Percentiles rank a stretch among this genome's conserved stretches.
These are phyloP conservation scores for Fusarium sp. DNA, from an alignment of 2,329 filamentous ascomycete genomes.

Conservation along the genomic window DNA sequence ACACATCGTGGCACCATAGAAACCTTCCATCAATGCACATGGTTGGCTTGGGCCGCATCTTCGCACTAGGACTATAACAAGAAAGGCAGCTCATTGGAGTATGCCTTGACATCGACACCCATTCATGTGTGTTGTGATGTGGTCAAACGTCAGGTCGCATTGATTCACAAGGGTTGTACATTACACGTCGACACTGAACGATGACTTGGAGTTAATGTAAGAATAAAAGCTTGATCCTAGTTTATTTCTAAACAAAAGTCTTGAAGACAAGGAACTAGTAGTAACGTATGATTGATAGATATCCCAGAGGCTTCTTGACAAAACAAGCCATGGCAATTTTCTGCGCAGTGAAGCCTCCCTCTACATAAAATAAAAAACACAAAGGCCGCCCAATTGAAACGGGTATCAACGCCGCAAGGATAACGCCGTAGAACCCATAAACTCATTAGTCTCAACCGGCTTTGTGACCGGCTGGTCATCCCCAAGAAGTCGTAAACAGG, in stretches of 20 bases:
- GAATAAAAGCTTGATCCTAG: not conserved
- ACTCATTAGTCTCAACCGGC: conserved; percentile 6
- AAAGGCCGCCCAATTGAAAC: conserved; percentile 6
- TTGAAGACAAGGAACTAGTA: not conserved
- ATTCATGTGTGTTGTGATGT: not conserved
- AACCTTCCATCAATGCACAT: not conserved
- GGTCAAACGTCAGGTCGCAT: not conserved
- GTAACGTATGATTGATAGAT: conserved; percentile 2
- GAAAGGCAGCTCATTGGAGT: conserved; percentile 24
- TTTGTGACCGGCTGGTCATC: not conserved
- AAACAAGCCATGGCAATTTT: not conserved
- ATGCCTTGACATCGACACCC: not conserved
- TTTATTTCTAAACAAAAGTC: conserved; percentile 17
- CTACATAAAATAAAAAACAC: not conserved
- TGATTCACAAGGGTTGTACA: not conserved
- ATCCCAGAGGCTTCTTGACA: not conserved
- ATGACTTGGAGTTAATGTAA: not conserved
- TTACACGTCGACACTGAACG: not conserved
- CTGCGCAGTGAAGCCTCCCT: conserved; percentile 6
- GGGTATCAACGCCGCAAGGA: conserved; percentile 30
- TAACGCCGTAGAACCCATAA: conserved; percentile 18
- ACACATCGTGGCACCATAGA: conserved; percentile 23
- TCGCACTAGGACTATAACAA: conserved; percentile 65
- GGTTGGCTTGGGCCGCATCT: conserved; percentile 61
- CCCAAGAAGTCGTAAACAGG: conserved; percentile 23